Evolutionary conservation across 331 rosid species (phyloP), one percentile per base, ranked within the genome.

Genomic region (Acacia concinna): DNA sequence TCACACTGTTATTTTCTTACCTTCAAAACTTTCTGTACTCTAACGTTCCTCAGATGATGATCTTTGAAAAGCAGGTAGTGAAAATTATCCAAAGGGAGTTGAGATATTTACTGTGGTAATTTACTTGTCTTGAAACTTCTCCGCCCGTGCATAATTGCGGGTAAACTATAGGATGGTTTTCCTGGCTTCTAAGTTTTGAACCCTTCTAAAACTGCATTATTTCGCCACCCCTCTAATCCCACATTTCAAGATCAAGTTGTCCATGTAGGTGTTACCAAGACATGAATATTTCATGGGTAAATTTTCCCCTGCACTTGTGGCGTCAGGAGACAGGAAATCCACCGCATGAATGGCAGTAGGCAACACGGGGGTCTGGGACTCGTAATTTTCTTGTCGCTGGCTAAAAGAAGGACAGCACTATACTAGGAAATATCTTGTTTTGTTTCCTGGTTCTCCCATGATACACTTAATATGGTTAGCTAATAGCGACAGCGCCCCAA

Each of bases 41-140:
- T 7, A 66, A 37, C 28, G 6, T 35, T 34, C 47, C 71, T 66
- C 28, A 7, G 44, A 37, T 43, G 30, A 30, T 43, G 31, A 21
- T 73, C 23, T 62, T 54, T 66, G 70, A 34, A 27, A 32, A 59
- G 28, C 25, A 0, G 31, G 83, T 5, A 56, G 18, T 27, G 73
- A 68, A 32, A 32, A 56, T 57, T 28, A 32, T 57, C 17, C 68
- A 25, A 56, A 64, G 57, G 56, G 64, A 79, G 41, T 38, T 67
- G 70, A 6, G 59, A 73, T 71, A 34, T 57, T 28, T 20, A 34
- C 32, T 44, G 23, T 32, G 28, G 57, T 62, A 70, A 31, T 41
- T 25, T 56, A 41, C 59, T 72, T 23, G 35, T 38, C 51, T 13
- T 23, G 21, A n/a, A 51, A 23, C 67, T 3, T 11, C 43, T 64